These are phyloP conservation scores for Rachicladosporium sp. DNA, from an alignment of 2,329 filamentous ascomycete genomes.

Conservation along the genomic window DNA sequence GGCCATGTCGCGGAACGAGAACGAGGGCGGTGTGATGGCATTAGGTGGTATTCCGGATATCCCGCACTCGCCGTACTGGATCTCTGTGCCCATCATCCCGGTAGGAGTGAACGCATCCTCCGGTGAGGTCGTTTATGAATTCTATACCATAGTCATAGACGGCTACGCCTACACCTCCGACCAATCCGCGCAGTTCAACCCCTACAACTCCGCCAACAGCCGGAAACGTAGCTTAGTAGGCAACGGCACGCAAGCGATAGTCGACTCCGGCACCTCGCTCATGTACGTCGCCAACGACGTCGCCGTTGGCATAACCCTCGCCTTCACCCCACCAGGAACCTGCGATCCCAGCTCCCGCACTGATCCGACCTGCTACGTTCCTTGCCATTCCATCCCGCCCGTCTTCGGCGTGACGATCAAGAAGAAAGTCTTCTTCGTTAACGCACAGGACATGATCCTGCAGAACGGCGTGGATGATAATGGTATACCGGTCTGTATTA, in stretches of 20 bases:
- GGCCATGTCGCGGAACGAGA: slow-evolving; percentile 27
- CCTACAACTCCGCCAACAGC: slow-evolving; percentile 8
- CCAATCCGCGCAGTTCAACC: slow-evolving; percentile 14
- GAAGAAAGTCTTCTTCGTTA: slow-evolving; percentile 23
- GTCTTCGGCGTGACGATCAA: slow-evolving; percentile 30
- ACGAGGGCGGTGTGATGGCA: slow-evolving; percentile 32
- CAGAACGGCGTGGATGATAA: slow-evolving; percentile 5
- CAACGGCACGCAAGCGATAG: slow-evolving; percentile 27
- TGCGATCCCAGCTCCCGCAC: slow-evolving; percentile 15
- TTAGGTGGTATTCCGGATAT: slow-evolving; percentile 40
- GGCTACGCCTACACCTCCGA: slow-evolving; percentile 19
- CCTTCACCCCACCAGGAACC: slow-evolving; percentile 31
- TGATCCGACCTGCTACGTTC: slow-evolving; percentile 17
- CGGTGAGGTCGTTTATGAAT: slow-evolving; percentile 23
- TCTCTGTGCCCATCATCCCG: slow-evolving; percentile 24
- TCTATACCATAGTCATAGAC: slow-evolving; percentile 27
- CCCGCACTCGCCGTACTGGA: slow-evolving; percentile 21
- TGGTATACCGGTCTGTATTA: slow-evolving; percentile 16
- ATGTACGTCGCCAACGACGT: slow-evolving; percentile 30
- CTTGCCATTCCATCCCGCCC: slow-evolving; percentile 31
- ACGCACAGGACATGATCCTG: slow-evolving; percentile 20
- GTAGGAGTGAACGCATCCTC: slow-evolving; percentile 14
- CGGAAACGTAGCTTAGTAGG: slow-evolving; percentile 4
- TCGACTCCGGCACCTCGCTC: slow-evolving; percentile 34
- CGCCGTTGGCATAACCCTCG: slow-evolving; percentile 26